Evolutionary conservation across 441 rosid species (phyloP), one percentile per base, ranked within the genome.

Genomic region (Metrosideros polymorpha): DNA sequence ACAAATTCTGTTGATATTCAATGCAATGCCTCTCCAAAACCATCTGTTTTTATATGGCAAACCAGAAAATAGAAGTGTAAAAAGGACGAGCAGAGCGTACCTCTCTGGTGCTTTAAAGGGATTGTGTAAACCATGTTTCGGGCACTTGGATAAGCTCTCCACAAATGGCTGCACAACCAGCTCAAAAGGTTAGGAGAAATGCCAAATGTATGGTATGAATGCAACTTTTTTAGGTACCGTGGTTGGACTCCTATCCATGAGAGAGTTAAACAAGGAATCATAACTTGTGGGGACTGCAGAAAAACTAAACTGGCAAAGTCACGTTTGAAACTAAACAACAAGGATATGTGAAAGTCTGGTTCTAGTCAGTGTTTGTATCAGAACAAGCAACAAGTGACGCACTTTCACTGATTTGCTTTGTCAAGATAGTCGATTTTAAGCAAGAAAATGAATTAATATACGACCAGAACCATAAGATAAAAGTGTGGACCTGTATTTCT

Each of bases 81-180:
- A 75, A 27, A 61, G 54, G 83, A 85, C 43, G 32, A 76, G 57
- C 61, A 82, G 90, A 7, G 25, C 57, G 56, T 89, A 98, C 99
- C 99, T 96, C 92, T 96, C 99, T 0, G 98, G 99, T 88, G 98
- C 91, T 86, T 95, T 98, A 89, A 98, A 96, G 88, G 99, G 99
- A 93, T 98, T 98, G 91, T 95, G 99, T 30, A 98, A 89, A 85
- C 99, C 99, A 92, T 95, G 98, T 92, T 98, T 98, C 1, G 99
- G 98, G 91, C 99, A 98, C 91, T 92, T 93, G 86, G 95, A 88
- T 92, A 96, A 94, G 94, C 99, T 96, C 90, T 95, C 98, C 75
- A 96, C 97, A 93, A 92, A 96, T 88, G 98, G 98, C 99, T 98
- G 91, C 92, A 91, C 76, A 85, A 85, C 25, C 86, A 88, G 39